Conservation (phyloP, 2,329 filamentous ascomycete species). For the Neofusicoccum kwambonambiense region DNA sequence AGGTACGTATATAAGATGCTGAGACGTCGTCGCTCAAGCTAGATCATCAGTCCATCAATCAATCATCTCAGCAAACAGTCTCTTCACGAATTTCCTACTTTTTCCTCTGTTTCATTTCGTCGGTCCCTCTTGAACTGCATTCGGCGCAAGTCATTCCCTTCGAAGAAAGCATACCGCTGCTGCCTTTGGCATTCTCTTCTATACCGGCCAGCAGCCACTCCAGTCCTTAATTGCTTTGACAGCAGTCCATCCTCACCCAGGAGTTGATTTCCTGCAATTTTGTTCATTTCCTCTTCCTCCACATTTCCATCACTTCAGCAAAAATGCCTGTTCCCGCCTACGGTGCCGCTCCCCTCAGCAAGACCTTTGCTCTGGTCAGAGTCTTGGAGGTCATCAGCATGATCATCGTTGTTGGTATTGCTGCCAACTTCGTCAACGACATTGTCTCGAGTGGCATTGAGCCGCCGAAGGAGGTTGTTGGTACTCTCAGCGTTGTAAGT, state of each 20-base stretch:
- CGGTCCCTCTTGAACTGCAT: constrained; percentile 19
- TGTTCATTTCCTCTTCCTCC: constrained; percentile 20
- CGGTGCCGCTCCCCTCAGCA: constrained; percentile 67
- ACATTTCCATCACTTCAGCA: background rate
- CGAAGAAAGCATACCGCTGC: background rate
- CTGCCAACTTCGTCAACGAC: constrained; percentile 76
- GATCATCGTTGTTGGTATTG: constrained; percentile 75
- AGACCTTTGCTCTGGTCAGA: constrained; percentile 73
- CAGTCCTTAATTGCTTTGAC: constrained; percentile 11
- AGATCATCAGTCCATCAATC: background rate
- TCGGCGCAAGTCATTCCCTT: constrained; percentile 27
- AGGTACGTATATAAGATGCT: constrained; percentile 1
- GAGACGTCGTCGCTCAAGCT: background rate
- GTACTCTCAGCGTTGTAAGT: constrained; percentile 76
- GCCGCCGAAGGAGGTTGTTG: constrained; percentile 71
- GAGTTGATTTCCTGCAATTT: constrained; percentile 8
- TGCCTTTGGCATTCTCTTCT: background rate
- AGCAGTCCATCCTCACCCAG: constrained; percentile 15
- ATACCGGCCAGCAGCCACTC: constrained; percentile 38
- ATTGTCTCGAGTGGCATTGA: constrained; percentile 66
- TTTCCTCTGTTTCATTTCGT: constrained; percentile 32
- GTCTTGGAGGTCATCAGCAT: constrained; percentile 69
- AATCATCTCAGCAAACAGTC: constrained; percentile 28
- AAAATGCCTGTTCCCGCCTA: constrained; percentile 58
- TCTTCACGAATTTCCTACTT: constrained; percentile 34